A percentile compares a stretch with the other conserved stretches of the same genome.
Conservation (phyloP, 257 asterid species). For the Nicotiana undulata region DNA sequence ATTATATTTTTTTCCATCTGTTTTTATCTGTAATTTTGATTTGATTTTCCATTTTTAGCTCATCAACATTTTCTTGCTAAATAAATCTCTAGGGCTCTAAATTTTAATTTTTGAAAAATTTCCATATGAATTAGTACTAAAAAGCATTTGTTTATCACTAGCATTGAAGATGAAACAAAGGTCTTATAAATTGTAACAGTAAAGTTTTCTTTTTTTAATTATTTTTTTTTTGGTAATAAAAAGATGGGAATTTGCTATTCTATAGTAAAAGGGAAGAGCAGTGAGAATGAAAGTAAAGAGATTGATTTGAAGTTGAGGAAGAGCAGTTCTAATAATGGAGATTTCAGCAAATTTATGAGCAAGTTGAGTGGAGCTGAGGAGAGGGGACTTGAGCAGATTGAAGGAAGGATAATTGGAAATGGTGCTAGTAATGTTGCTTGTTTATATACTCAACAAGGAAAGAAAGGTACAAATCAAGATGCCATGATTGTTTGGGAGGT, state of each 20-base stretch:
- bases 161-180: not conserved
- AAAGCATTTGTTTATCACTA: too few relatives aligned
- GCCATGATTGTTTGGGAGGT: constrained; percentile 99
- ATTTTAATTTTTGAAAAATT: too few relatives aligned
- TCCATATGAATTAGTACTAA: too few relatives aligned
- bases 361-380: constrained; percentile 80
- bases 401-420: constrained; percentile 66
- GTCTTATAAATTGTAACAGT: not conserved
- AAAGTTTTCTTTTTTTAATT: not conserved
- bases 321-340: constrained; percentile 40
- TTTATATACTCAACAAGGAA: constrained; percentile 93
- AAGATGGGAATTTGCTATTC: constrained; percentile 94
- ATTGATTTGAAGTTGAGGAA: constrained; percentile 47
- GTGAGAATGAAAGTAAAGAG: constrained; percentile 16
- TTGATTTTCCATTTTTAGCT: not conserved
- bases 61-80: too few relatives aligned
- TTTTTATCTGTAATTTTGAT: not conserved
- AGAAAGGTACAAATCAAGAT: constrained; percentile 93
- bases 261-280: constrained; percentile 31
- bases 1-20: not conserved
- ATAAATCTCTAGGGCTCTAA: too few relatives aligned
- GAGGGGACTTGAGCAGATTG: constrained; percentile 63
- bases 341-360: constrained; percentile 51
- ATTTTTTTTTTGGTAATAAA: not conserved
- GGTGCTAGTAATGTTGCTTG: constrained; percentile 65